A percentile compares a stretch with the other conserved stretches of the same genome.
These are phyloP conservation scores for Candida ovalis DNA, from an alignment of 805 yeast genomes.

Conservation along the genomic window DNA sequence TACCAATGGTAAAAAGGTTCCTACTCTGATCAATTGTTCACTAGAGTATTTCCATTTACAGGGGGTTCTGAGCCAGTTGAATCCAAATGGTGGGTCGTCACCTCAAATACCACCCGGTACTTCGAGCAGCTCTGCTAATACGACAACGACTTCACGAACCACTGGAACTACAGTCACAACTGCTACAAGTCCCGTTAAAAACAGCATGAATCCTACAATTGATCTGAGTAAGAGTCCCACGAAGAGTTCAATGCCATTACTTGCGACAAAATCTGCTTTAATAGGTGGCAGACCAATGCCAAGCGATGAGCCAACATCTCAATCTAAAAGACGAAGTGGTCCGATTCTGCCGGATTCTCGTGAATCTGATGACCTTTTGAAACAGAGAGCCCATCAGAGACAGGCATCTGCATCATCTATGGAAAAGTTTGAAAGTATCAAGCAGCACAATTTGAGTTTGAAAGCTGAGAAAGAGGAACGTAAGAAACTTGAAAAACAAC, in stretches of 20 bases:
- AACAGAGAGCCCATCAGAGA: conserved; percentile 2
- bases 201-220: background rate
- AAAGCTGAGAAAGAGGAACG: conserved; percentile 4
- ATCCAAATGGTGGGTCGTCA: background rate
- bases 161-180: background rate
- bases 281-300: background rate
- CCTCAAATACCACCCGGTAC: conserved; percentile 2
- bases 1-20: conserved; percentile 48
- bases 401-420: conserved; percentile 4
- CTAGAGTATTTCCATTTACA: conserved; percentile 33
- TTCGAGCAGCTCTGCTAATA: background rate
- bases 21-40: conserved; percentile 48
- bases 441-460: background rate
- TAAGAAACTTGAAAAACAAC: conserved; percentile 2
- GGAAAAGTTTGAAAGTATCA: conserved; percentile 5
- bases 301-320: background rate
- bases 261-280: background rate
- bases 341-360: conserved; percentile 1
- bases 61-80: conserved; percentile 11
- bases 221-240: background rate
- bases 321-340: background rate
- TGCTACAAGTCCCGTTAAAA: background rate
- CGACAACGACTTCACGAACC: background rate
- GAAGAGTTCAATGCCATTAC: background rate
- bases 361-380: background rate